Evolutionary conservation across 2,329 filamentous ascomycete genomes (phyloP).

Genomic region (Fulvia fulva): DNA sequence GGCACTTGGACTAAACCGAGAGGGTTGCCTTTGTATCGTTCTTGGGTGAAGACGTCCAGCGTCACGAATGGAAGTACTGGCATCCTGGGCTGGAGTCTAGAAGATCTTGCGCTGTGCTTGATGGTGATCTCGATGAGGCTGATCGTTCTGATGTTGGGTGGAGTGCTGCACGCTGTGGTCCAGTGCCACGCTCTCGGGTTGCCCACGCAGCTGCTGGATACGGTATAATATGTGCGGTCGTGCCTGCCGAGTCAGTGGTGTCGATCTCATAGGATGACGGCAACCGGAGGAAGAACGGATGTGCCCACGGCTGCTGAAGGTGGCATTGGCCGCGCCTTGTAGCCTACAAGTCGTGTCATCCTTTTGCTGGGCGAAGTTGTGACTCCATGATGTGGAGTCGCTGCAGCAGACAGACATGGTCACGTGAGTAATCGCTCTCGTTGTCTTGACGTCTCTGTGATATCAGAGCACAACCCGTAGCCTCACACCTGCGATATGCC

Average conservation of each 20-base stretch:
- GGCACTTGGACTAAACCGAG: slow-evolving; percentile 53
- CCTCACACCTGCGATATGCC: too few species aligned
- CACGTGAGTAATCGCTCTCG: too few species aligned
- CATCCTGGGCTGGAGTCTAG: neutral
- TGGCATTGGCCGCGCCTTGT: neutral
- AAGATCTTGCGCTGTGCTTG: neutral
- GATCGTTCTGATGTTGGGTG: neutral
- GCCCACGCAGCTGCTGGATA: neutral
- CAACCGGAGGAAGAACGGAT: neutral
- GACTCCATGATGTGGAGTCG: neutral
- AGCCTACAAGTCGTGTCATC: too few species aligned
- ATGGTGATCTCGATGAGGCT: neutral
- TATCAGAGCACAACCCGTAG: too few species aligned
- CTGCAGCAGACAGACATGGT: neutral
- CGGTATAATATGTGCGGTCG: too few species aligned
- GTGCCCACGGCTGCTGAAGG: neutral
- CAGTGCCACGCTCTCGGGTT: neutral
- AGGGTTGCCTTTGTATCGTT: slow-evolving; percentile 51
- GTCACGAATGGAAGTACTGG: slow-evolving; percentile 30
- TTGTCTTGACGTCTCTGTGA: too few species aligned
- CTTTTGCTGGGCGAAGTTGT: too few species aligned
- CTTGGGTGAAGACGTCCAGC: slow-evolving; percentile 48
- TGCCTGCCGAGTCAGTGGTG: neutral
- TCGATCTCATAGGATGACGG: neutral
- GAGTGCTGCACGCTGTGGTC: neutral